A percentile compares a stretch with the other conserved stretches of the same genome.
Evolutionary conservation across 1,284 basidiomycete genomes (phyloP).

Genomic region (Puccinia hordei): DNA sequence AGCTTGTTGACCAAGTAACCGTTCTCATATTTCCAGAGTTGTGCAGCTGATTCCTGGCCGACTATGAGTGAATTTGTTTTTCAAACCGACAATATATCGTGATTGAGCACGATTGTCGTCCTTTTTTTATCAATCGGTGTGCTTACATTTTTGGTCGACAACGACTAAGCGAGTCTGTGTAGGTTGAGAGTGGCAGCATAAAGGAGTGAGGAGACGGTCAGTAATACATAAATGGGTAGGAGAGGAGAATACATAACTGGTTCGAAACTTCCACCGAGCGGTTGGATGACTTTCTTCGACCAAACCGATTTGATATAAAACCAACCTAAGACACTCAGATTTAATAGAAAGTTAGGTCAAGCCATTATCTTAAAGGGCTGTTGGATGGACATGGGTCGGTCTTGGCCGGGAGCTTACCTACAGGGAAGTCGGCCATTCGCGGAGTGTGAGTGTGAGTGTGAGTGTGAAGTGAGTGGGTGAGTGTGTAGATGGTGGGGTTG

Average conservation of each 20-base stretch:
- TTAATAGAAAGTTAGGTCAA: background rate
- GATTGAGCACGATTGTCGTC: too few species aligned
- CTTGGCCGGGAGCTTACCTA: background rate
- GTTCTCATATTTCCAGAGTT: conserved; percentile 44
- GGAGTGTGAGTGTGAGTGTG: background rate
- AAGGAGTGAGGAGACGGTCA: background rate
- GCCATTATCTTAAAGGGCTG: too few species aligned
- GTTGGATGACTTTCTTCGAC: conserved; percentile 39
- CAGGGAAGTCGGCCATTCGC: conserved; percentile 39
- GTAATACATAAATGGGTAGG: background rate
- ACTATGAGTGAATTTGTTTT: too few species aligned
- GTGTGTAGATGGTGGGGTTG: too few species aligned
- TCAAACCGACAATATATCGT: too few species aligned
- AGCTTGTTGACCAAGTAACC: conserved; percentile 37
- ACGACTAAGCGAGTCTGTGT: conserved; percentile 33
- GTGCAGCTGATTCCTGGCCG: conserved; percentile 2
- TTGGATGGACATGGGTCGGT: background rate
- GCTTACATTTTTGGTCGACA: conserved; percentile 21
- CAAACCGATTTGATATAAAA: conserved; percentile 40
- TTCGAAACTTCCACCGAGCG: conserved; percentile 30
- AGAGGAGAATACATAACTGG: conserved; percentile 3
- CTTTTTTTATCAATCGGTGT: background rate
- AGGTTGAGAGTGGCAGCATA: background rate
- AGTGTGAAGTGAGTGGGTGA: too few species aligned
- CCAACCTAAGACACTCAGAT: conserved; percentile 39